Evolutionary conservation across 2,329 filamentous ascomycete species (phyloP).

Genomic region (Aspergillus felis): DNA sequence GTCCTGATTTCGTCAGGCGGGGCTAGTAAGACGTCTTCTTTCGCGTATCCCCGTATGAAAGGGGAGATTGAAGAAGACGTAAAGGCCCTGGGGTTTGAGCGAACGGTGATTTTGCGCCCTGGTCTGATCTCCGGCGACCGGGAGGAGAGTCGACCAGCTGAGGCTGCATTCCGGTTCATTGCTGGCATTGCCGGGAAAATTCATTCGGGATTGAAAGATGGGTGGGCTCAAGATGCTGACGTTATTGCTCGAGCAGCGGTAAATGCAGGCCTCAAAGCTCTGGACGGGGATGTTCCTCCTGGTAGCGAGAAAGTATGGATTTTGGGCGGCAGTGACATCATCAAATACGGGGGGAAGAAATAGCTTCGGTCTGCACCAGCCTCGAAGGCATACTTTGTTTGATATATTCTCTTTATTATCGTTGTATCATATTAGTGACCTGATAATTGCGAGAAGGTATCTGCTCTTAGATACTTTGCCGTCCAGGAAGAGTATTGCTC

Average conservation of each 20-base stretch:
- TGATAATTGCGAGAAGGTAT: neutral
- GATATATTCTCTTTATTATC: neutral
- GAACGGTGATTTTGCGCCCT: conserved; percentile 69
- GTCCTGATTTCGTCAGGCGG: conserved; percentile 66
- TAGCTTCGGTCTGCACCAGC: neutral
- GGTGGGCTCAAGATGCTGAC: conserved; percentile 68
- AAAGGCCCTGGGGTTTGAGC: conserved; percentile 68
- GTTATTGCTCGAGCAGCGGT: conserved; percentile 55
- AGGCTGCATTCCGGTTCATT: conserved; percentile 54
- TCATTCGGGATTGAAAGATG: conserved; percentile 55
- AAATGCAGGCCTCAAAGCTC: conserved; percentile 36
- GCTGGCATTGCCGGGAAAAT: conserved; percentile 56
- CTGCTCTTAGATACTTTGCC: neutral
- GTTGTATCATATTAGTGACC: neutral
- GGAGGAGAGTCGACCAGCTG: conserved; percentile 56
- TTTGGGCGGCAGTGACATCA: conserved; percentile 36
- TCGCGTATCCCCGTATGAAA: conserved; percentile 71
- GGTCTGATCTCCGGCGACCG: conserved; percentile 72
- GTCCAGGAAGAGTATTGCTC: neutral
- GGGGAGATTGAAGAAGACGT: conserved; percentile 78
- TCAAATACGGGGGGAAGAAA: conserved; percentile 23
- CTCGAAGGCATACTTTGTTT: neutral
- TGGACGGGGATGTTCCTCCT: conserved; percentile 37
- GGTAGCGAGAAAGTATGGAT: conserved; percentile 40
- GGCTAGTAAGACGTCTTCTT: conserved; percentile 50